Evolutionary conservation across 345 rosid species (phyloP).

Genomic region (Gossypium arboreum): DNA sequence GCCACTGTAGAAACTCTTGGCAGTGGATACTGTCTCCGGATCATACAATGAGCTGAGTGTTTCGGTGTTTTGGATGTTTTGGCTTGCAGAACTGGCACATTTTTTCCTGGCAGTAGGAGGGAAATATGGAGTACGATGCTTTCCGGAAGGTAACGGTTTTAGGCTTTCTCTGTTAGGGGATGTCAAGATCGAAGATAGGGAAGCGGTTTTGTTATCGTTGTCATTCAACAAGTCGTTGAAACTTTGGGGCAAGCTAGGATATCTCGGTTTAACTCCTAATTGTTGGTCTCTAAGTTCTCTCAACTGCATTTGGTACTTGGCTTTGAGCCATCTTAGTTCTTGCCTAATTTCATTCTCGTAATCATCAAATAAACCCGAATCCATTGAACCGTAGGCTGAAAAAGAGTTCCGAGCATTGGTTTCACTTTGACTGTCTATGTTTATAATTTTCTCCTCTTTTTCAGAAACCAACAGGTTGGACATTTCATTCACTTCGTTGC

Average conservation of each 20-base stretch:
- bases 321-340: constrained; percentile 91
- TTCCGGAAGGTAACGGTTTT: constrained; percentile 13
- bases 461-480: constrained; percentile 7
- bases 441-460: constrained; percentile 40
- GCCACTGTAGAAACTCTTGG: constrained; percentile 37
- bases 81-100: constrained; percentile 17
- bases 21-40: constrained; percentile 28
- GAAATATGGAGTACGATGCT: constrained; percentile 10
- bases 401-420: constrained; percentile 23
- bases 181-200: constrained; percentile 15
- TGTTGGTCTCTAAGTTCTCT: constrained; percentile 52
- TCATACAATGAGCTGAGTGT: constrained; percentile 19
- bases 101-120: constrained; percentile 20
- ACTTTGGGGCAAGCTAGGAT: constrained; percentile 18
- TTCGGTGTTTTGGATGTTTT: constrained; percentile 17
- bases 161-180: constrained; percentile 10
- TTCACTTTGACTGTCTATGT: constrained; percentile 28
- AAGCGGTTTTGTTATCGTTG: constrained; percentile 10
- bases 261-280: constrained; percentile 26
- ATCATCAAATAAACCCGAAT: constrained; percentile 30
- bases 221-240: constrained; percentile 14
- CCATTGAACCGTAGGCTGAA: constrained; percentile 22
- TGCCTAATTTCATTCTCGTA: constrained; percentile 72
- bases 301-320: constrained; percentile 63
- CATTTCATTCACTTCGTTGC: constrained; percentile 30